Evolutionary conservation across 1,284 basidiomycete genomes (phyloP).

Genomic region (Pyrrhoderma noxium): DNA sequence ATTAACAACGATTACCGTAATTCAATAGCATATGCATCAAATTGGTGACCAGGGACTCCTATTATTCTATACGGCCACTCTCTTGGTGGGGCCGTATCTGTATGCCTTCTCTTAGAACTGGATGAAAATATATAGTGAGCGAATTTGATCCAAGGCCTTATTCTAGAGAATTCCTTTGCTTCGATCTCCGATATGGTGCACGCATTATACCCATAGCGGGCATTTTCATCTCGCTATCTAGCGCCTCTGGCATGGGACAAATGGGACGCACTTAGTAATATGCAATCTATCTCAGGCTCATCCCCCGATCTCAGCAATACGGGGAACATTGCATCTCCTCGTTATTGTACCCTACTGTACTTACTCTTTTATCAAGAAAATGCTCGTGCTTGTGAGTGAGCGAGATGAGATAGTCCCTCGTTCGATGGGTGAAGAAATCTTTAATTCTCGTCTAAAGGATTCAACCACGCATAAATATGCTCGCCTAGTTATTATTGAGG

Average conservation of each 20-base stretch:
- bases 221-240: conserved; percentile 45
- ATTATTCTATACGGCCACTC: conserved; percentile 45
- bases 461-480: conserved; percentile 13
- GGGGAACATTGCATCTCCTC: conserved; percentile 18
- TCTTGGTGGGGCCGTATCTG: conserved; percentile 39
- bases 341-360: conserved; percentile 19
- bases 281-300: conserved; percentile 15
- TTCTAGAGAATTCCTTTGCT: conserved; percentile 45
- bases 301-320: background rate
- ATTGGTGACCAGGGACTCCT: conserved; percentile 26
- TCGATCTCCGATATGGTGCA: conserved; percentile 44
- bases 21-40: conserved; percentile 28
- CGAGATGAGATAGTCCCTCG: conserved; percentile 42
- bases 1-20: conserved; percentile 35
- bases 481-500: conserved; percentile 26
- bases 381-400: conserved; percentile 34
- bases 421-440: conserved; percentile 33
- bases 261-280: conserved; percentile 38
- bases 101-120: conserved; percentile 30
- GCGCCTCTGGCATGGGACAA: conserved; percentile 36
- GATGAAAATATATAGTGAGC: background rate
- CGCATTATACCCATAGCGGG: conserved; percentile 40
- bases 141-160: conserved; percentile 29
- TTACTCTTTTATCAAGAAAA: conserved; percentile 17
- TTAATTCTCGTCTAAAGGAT: conserved; percentile 16